Base-by-base conservation (phyloP, 2,329 filamentous ascomycete species). In the Xylariaceae sp. region DNA sequence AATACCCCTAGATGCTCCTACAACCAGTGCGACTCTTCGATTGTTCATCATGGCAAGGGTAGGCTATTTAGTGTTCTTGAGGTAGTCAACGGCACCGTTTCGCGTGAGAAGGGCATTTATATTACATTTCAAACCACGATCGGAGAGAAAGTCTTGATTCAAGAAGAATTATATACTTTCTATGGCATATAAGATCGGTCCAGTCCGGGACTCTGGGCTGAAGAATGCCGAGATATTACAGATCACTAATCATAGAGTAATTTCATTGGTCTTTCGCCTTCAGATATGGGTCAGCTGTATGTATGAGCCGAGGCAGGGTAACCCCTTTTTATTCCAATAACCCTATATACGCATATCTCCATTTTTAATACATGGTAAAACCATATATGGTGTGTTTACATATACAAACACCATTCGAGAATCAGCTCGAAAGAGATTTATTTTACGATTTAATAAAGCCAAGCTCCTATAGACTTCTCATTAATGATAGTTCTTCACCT, bases 1-100 rank as follows among this genome's bases (percentile, higher is more conserved):
- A 62, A 96, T 94, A 33, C 91, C 91, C 60, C 91, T 79, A 0
- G 90, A 93, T 2, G 89, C 90, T 34, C 90, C 90, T 17, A 93
- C 81, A 4, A 94, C 78, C 17, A 93, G 79, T 17, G 88, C 89
- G 6, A 92, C 88, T 60, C 79, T 78, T 53, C 78, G 72, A 24
- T 29, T 21, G 6, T 23, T 26, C 61, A 65, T 65, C 28, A 29
- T 44, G 29, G n/a, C 29, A 26, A 21, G 8, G 29, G 26, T 8
- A 3, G 41, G n/a, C 31, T 40, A 28, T 14, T 12, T 3, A n/a
- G 14, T 28, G 29, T 37, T 36, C 28, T 19, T 36, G 36, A 33
- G 7, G 33, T 11, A 21, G 28, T 36, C 40, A 45, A 36, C 8
- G n/a, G n/a, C n/a, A n/a, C n/a, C n/a, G 6, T 6, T 8, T 9